Base-by-base conservation (phyloP, 2,329 filamentous ascomycete species). In the Rutstroemia sp. region DNA sequence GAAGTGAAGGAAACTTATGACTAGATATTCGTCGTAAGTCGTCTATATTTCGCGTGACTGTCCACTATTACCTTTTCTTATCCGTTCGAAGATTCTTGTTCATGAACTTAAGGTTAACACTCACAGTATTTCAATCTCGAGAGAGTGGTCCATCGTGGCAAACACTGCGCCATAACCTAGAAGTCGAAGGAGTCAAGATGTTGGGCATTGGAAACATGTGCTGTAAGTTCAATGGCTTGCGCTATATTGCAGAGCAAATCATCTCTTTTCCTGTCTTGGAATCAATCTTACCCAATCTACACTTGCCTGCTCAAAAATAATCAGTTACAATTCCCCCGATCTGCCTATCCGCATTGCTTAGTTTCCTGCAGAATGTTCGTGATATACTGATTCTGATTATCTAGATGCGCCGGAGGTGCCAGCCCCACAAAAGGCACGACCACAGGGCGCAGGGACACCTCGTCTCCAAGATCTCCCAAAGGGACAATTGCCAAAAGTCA, bases 191-290 rank as follows among this genome's bases (percentile, higher is more conserved):
- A 42, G 18, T 12, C 52, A 50, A 34, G 45, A 54, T 54, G 52
- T 42, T 54, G 23, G 52, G 52, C n/a, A 25, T 54, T 14, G 52
- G 52, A 5, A 45, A 45, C 4, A 49, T 54, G 52, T 41, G 18
- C 14, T 54, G 52, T 54, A 49, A 49, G 52, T 49, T 16, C 27
- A n/a, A 25, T 25, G 4, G 12, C 7, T 48, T 37, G 10, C 47
- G 8, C 23, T 39, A 27, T 5, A 6, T 27, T 27, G 25, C 7
- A 12, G 30, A 34, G 9, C 30, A 48, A 14, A 12, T 39, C 19
- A 27, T 48, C 14, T 6, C 25, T 8, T 27, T 8, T 5, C 2
- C 18, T 46, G 9, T n/a, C 9, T n/a, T 23, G 9, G 10, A 34
- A 34, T 12, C 30, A 34, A 10, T 10, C 30, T 34, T 34, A 4